These are phyloP conservation scores for Fusarium agapanthi DNA, from an alignment of 2,329 filamentous ascomycete species.

Conservation along the genomic window DNA sequence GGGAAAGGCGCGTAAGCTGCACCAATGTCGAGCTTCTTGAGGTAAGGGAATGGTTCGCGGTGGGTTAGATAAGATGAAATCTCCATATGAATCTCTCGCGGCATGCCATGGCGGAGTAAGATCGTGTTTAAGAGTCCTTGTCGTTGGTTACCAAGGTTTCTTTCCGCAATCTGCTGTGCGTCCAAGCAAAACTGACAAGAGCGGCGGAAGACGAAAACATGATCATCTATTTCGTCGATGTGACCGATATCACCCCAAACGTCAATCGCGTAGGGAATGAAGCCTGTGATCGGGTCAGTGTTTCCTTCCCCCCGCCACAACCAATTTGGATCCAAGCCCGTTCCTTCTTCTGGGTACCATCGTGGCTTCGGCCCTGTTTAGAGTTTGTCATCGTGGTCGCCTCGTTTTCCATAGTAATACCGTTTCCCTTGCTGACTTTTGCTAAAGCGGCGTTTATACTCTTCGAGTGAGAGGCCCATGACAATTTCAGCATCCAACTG, in stretches of 20 bases:
- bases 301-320: too few relatives aligned
- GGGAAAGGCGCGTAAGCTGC: constrained; percentile 5
- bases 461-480: not conserved
- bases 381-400: too few relatives aligned
- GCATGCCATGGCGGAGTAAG: not conserved
- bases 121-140: not conserved
- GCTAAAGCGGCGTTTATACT: too few relatives aligned
- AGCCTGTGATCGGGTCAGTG: not conserved
- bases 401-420: too few relatives aligned
- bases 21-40: not conserved
- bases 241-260: too few relatives aligned
- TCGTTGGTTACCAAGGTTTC: not conserved
- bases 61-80: not conserved
- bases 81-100: not conserved
- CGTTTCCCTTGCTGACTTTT: not conserved
- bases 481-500: not conserved
- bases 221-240: too few relatives aligned
- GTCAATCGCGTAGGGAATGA: not conserved
- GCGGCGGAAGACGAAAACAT: constrained; percentile 8
- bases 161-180: not conserved
- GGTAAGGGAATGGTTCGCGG: not conserved
- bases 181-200: constrained; percentile 21
- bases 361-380: too few relatives aligned
- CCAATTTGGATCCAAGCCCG: too few relatives aligned
- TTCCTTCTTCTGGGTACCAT: too few relatives aligned